A percentile compares a stretch with the other conserved stretches of the same genome.
Evolutionary conservation across 164 flowering plant genomes (phyloP).

Genomic region (Tinospora cordifolia): DNA sequence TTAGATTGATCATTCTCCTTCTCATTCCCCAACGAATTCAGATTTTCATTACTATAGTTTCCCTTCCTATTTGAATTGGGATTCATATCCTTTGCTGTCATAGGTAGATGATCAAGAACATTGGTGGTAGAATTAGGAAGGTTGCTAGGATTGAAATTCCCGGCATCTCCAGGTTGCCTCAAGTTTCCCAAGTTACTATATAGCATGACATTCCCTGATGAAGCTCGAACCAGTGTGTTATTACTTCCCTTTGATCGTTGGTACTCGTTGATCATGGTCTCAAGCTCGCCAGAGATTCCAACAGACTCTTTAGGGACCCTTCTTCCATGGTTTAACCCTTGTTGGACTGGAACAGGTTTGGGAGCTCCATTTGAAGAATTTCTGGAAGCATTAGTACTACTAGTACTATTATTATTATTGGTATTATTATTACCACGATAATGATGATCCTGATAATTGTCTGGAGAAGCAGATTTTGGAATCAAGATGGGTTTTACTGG

Average conservation of each 20-base stretch:
- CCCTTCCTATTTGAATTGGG: conserved; percentile 1
- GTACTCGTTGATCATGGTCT: conserved; percentile 56
- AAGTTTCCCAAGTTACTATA: conserved; percentile 70
- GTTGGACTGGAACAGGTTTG: conserved; percentile 8
- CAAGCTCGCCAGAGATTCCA: conserved; percentile 77
- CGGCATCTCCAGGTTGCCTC: conserved; percentile 35
- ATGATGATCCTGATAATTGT: conserved; percentile 16
- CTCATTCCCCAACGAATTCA: conserved; percentile 14
- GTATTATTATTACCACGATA: not conserved
- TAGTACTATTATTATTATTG: not conserved
- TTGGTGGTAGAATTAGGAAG: conserved; percentile 4
- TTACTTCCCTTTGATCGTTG: conserved; percentile 36
- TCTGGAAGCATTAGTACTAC: not conserved
- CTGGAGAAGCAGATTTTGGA: conserved; percentile 15
- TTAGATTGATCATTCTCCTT: conserved; percentile 12
- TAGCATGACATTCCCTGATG: conserved; percentile 84
- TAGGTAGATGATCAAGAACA: conserved; percentile 37
- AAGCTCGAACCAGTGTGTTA: conserved; percentile 58
- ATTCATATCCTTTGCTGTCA: conserved; percentile 27
- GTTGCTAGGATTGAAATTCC: conserved; percentile 5
- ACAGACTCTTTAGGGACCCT: conserved; percentile 36
- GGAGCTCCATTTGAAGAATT: conserved; percentile 7
- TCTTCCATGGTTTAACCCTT: conserved; percentile 27
- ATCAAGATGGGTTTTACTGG: conserved; percentile 5
- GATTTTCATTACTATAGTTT: conserved; percentile 17